These are phyloP conservation scores for Talaromyces liani DNA, from an alignment of 495 filamentous ascomycete species.

Conservation along the genomic window DNA sequence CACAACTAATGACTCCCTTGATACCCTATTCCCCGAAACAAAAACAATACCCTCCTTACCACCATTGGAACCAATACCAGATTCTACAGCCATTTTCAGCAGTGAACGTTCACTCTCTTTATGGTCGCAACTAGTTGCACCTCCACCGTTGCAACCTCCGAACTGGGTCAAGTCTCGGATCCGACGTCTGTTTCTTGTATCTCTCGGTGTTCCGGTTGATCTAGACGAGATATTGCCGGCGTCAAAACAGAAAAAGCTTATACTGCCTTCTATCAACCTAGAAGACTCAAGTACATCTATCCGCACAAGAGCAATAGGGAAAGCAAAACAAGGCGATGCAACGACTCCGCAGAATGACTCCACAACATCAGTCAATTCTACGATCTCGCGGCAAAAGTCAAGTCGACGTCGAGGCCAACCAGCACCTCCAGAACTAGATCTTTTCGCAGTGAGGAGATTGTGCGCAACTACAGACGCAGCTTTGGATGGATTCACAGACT, in stretches of 20 bases:
- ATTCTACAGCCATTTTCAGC: constrained; percentile 41
- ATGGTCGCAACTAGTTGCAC: constrained; percentile 93
- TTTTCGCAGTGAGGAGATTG: constrained; percentile 67
- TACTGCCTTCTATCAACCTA: constrained; percentile 77
- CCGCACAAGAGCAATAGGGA: constrained; percentile 40
- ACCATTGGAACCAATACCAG: constrained; percentile 35
- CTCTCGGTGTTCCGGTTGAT: constrained; percentile 90
- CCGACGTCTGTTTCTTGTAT: constrained; percentile 91
- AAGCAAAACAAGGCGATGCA: constrained; percentile 35
- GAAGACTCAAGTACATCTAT: constrained; percentile 24
- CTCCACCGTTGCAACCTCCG: constrained; percentile 88
- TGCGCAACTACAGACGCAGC: constrained; percentile 81
- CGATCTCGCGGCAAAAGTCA: constrained; percentile 30
- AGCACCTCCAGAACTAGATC: constrained; percentile 67
- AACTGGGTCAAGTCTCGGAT: constrained; percentile 98
- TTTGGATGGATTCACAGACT: constrained; percentile 62
- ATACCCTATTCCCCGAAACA: constrained; percentile 46
- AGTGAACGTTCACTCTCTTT: constrained; percentile 71
- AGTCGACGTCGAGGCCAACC: constrained; percentile 44
- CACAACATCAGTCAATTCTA: constrained; percentile 47
- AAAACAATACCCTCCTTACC: constrained; percentile 33
- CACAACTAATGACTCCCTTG: constrained; percentile 42
- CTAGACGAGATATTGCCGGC: constrained; percentile 95
- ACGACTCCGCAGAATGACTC: constrained; percentile 47
- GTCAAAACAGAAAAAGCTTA: constrained; percentile 94